phyloP scores from a whole-genome alignment of 225 moss, liverwort and hornwort species.

The Polytrichum commune region DNA sequence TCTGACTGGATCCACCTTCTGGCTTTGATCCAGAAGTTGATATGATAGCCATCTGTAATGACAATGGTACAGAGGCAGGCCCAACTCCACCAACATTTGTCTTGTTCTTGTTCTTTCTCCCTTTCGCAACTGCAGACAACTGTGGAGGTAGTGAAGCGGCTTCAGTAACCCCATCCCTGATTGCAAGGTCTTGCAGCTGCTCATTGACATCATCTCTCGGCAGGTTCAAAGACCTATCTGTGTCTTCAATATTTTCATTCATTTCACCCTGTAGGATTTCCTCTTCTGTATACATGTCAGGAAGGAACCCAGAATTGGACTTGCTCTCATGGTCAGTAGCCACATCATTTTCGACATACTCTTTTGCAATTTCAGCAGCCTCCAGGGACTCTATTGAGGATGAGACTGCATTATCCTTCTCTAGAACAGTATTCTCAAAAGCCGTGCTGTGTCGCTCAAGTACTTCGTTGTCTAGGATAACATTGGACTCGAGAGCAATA shows the following conservation, averaged over 20 bases:
- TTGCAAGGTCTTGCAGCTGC: slow-evolving; percentile 49
- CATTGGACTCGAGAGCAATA: slow-evolving; percentile 20
- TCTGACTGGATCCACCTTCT: slow-evolving; percentile 71
- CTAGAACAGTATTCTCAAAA: slow-evolving; percentile 26
- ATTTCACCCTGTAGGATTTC: slow-evolving; percentile 49
- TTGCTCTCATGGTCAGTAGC: slow-evolving; percentile 19
- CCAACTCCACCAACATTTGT: slow-evolving; percentile 41
- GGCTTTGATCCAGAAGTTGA: slow-evolving; percentile 27
- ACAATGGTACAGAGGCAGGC: slow-evolving; percentile 19
- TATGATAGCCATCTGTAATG: slow-evolving; percentile 33
- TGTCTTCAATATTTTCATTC: slow-evolving; percentile 62
- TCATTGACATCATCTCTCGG: slow-evolving; percentile 59
- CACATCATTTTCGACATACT: slow-evolving; percentile 31
- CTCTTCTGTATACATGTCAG: slow-evolving; percentile 31
- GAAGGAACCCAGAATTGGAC: slow-evolving; percentile 22
- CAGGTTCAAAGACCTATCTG: slow-evolving; percentile 39
- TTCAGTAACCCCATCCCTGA: slow-evolving; percentile 40
- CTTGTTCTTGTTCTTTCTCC: slow-evolving; percentile 98
- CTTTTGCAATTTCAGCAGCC: slow-evolving; percentile 27
- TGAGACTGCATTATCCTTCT: slow-evolving; percentile 36
- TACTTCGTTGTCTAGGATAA: slow-evolving; percentile 30
- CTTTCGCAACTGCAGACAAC: slow-evolving; percentile 61
- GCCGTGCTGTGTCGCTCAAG: slow-evolving; percentile 23
- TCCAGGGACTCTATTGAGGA: slow-evolving; percentile 35
- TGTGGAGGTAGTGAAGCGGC: slow-evolving; percentile 56